Percentiles rank a stretch among this genome's conserved stretches.
Evolutionary conservation across 177 flowering plant genomes (phyloP).

Genomic region (Vitis hybrid): DNA sequence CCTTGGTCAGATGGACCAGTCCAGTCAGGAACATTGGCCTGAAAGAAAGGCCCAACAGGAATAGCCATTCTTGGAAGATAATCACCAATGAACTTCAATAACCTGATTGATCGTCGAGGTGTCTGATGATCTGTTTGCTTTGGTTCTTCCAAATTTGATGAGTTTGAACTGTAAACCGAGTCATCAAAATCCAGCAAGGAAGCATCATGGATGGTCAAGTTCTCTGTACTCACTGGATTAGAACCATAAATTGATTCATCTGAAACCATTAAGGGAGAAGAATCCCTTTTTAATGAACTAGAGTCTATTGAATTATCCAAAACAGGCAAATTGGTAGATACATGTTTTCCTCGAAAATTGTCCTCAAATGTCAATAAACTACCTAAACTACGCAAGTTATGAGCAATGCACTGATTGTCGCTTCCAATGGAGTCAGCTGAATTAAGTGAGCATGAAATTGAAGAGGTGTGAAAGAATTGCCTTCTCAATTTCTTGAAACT

Average conservation of each 20-base stretch:
- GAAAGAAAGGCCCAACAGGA: slow-evolving; percentile 42
- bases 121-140: not conserved
- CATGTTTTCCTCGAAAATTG: slow-evolving; percentile 5
- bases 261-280: slow-evolving; percentile 12
- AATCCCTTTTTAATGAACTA: slow-evolving; percentile 1
- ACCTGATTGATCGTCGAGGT: slow-evolving; percentile 12
- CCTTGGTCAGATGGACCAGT: slow-evolving; percentile 10
- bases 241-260: slow-evolving; percentile 24
- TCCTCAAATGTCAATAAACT: slow-evolving; percentile 8
- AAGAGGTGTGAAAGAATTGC: slow-evolving; percentile 7
- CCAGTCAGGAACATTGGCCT: slow-evolving; percentile 33
- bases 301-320: slow-evolving; percentile 9
- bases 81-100: slow-evolving; percentile 19
- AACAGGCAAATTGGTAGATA: slow-evolving; percentile 3
- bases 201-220: slow-evolving; percentile 8
- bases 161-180: slow-evolving; percentile 10
- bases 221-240: slow-evolving; percentile 12
- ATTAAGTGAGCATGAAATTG: slow-evolving; percentile 15
- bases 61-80: slow-evolving; percentile 20
- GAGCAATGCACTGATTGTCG: not conserved
- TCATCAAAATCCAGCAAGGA: slow-evolving; percentile 12
- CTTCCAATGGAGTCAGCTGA: slow-evolving; percentile 1
- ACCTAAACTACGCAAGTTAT: slow-evolving; percentile 1
- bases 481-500: slow-evolving; percentile 2
- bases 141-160: slow-evolving; percentile 7